Percentiles rank a stretch among this genome's conserved stretches.
These are phyloP conservation scores for Russula virescens DNA, from an alignment of 768 basidiomycete species.

Conservation along the genomic window DNA sequence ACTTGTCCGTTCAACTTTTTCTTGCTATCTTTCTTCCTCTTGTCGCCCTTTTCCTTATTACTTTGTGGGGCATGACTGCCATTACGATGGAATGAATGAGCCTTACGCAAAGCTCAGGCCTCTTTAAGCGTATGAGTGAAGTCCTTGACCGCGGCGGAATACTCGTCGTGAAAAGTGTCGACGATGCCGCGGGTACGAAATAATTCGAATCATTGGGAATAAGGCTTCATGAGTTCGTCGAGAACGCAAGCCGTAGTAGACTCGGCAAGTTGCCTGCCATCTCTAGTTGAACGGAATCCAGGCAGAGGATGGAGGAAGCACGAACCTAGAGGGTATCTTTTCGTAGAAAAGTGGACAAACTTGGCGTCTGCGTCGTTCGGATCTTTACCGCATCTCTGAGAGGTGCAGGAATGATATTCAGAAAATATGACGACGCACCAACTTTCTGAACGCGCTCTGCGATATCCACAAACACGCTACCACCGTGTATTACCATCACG, in stretches of 20 bases:
- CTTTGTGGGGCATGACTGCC: slow-evolving; percentile 35
- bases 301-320: too few relatives aligned
- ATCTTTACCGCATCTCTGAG: slow-evolving; percentile 39
- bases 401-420: neutral
- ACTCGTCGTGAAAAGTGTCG: slow-evolving; percentile 69
- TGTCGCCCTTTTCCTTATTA: slow-evolving; percentile 51
- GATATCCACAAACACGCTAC: slow-evolving; percentile 88
- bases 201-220: too few relatives aligned
- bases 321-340: too few relatives aligned
- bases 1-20: slow-evolving; percentile 55
- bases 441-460: slow-evolving; percentile 70
- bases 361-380: slow-evolving; percentile 71
- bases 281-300: too few relatives aligned
- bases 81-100: slow-evolving; percentile 48
- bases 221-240: too few relatives aligned
- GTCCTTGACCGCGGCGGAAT: slow-evolving; percentile 63
- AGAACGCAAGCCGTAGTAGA: too few relatives aligned
- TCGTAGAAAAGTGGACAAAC: slow-evolving; percentile 60
- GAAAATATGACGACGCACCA: slow-evolving; percentile 35
- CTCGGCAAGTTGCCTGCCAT: too few relatives aligned
- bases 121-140: slow-evolving; percentile 79
- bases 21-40: slow-evolving; percentile 39
- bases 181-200: too few relatives aligned
- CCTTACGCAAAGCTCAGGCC: slow-evolving; percentile 64
- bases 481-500: slow-evolving; percentile 94